phyloP scores from a whole-genome alignment of 257 asterid species.

The Solanum ossicruentum region DNA sequence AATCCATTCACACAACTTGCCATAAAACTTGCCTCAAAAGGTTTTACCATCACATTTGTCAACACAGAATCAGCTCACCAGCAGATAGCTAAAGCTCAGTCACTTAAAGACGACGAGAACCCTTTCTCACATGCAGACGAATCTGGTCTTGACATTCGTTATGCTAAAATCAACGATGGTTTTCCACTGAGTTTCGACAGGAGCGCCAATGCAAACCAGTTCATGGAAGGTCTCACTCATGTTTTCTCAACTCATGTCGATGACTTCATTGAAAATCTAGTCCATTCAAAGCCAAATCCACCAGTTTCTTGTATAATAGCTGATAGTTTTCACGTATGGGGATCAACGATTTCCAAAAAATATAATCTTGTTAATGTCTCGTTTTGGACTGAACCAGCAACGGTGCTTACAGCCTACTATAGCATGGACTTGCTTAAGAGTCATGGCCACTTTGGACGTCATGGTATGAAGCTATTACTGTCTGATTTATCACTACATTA shows the following conservation, averaged over 20 bases:
- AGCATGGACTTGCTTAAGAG: slow-evolving; percentile 25
- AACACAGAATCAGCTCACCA: slow-evolving; percentile 14
- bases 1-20: slow-evolving; percentile 19
- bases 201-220: neutral
- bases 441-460: slow-evolving; percentile 27
- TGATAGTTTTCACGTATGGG: slow-evolving; percentile 40
- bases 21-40: slow-evolving; percentile 22
- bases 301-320: slow-evolving; percentile 25
- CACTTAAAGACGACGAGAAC: neutral
- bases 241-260: slow-evolving; percentile 27
- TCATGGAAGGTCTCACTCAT: neutral
- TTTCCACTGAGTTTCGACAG: slow-evolving; percentile 34
- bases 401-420: slow-evolving; percentile 25
- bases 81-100: neutral
- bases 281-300: neutral
- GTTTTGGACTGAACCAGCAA: slow-evolving; percentile 55
- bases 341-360: slow-evolving; percentile 23
- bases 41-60: slow-evolving; percentile 22
- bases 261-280: slow-evolving; percentile 16
- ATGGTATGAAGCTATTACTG: slow-evolving; percentile 3
- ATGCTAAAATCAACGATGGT: slow-evolving; percentile 39
- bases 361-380: slow-evolving; percentile 32
- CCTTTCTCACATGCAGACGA: slow-evolving; percentile 29
- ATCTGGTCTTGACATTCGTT: slow-evolving; percentile 49
- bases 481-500: neutral